Percentiles rank a stretch among this genome's conserved stretches.
Evolutionary conservation across 306 rosid species (phyloP).

Genomic region (Rosa multiflora): DNA sequence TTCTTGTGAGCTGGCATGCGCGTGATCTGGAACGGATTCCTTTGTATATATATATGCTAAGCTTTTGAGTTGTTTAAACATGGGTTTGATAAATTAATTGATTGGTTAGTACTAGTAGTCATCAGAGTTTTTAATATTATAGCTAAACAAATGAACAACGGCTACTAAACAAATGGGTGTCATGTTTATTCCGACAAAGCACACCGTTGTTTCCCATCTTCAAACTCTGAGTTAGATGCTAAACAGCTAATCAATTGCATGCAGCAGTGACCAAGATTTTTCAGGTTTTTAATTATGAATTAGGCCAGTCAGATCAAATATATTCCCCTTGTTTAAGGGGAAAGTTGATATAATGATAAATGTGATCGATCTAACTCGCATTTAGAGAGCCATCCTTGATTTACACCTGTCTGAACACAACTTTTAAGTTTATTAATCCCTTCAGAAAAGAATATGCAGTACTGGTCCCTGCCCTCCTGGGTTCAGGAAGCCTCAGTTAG

Average conservation of each 20-base stretch:
- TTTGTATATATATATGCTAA: slow-evolving; percentile 17
- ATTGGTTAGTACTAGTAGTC: not conserved
- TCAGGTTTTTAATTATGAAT: slow-evolving; percentile 8
- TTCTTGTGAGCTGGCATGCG: slow-evolving; percentile 49
- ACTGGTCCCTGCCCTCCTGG: slow-evolving; percentile 13
- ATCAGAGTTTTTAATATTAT: slow-evolving; percentile 14
- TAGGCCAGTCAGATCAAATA: slow-evolving; percentile 43
- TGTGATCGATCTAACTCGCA: not conserved
- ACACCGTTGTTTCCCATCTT: slow-evolving; percentile 73
- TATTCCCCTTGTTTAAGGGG: slow-evolving; percentile 33
- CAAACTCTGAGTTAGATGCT: slow-evolving; percentile 48
- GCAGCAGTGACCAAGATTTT: slow-evolving; percentile 35
- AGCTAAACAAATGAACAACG: slow-evolving; percentile 21
- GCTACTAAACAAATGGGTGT: slow-evolving; percentile 44
- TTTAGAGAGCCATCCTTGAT: slow-evolving; percentile 25
- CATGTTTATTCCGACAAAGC: slow-evolving; percentile 81
- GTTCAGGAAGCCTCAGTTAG: not conserved
- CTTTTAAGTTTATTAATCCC: not conserved
- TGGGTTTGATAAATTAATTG: slow-evolving; percentile 14
- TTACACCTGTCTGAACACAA: slow-evolving; percentile 19
- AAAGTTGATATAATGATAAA: not conserved
- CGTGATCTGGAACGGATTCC: slow-evolving; percentile 60
- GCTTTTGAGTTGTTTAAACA: slow-evolving; percentile 60
- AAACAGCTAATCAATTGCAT: slow-evolving; percentile 24
- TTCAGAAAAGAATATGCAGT: slow-evolving; percentile 15